Percentiles rank a stretch among this genome's conserved stretches.
These are phyloP conservation scores for Eucalyptus guilfoylei DNA, from an alignment of 345 rosid species.

Conservation along the genomic window DNA sequence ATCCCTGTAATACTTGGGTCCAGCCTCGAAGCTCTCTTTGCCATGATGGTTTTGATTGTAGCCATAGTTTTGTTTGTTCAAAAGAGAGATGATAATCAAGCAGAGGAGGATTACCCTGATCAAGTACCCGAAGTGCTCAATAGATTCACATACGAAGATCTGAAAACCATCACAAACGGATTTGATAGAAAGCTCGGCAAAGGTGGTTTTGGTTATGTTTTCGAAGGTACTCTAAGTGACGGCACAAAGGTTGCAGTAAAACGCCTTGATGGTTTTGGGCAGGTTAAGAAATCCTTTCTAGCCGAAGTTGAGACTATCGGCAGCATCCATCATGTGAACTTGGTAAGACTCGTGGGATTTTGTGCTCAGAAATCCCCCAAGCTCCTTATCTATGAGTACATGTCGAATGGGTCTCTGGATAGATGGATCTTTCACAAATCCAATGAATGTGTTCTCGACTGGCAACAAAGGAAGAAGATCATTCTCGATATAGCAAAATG, in stretches of 20 bases:
- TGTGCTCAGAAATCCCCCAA: neutral
- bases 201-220: conserved; percentile 21
- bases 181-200: conserved; percentile 7
- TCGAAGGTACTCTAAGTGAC: neutral
- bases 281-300: conserved; percentile 7
- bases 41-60: neutral
- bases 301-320: conserved; percentile 19
- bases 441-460: neutral
- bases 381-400: neutral
- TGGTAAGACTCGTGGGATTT: neutral
- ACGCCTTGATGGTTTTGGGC: conserved; percentile 3
- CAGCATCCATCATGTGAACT: conserved; percentile 10
- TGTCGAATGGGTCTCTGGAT: too few relatives aligned
- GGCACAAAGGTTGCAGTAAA: conserved; percentile 17
- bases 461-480: conserved; percentile 16
- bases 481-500: conserved; percentile 10
- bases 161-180: neutral
- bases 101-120: neutral
- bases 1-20: neutral
- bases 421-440: neutral
- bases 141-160: neutral
- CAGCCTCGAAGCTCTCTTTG: neutral
- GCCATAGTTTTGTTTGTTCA: neutral
- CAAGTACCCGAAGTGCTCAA: neutral
- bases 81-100: neutral